phyloP scores from a whole-genome alignment of 2,329 filamentous ascomycete genomes.

The Colletotrichum camelliae region DNA sequence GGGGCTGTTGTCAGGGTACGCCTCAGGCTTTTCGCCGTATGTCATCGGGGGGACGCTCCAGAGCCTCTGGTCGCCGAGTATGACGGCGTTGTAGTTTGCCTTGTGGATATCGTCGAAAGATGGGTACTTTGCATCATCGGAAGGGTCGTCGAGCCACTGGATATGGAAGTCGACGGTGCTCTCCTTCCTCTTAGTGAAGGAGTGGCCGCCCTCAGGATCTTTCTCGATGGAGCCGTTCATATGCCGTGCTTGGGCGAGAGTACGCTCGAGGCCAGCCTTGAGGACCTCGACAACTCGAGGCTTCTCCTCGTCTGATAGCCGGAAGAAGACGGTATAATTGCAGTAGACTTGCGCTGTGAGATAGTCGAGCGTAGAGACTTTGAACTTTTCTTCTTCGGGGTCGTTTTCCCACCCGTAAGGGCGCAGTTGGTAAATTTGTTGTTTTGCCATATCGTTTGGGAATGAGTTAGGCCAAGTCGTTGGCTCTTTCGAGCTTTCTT shows the following conservation, averaged over 20 bases:
- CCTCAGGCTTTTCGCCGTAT: constrained; percentile 43
- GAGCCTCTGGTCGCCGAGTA: constrained; percentile 35
- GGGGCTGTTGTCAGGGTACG: constrained; percentile 37
- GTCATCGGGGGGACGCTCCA: constrained; percentile 43
- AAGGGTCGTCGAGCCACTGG: constrained; percentile 39
- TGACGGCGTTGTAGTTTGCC: constrained; percentile 34
- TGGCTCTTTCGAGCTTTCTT: background rate
- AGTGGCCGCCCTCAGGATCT: constrained; percentile 38
- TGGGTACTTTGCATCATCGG: background rate
- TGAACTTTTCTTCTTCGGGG: constrained; percentile 39
- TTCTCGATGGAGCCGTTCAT: constrained; percentile 44
- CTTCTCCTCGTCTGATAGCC: constrained; percentile 31
- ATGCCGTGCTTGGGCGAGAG: constrained; percentile 41
- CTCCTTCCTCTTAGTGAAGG: constrained; percentile 38
- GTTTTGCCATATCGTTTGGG: constrained; percentile 28
- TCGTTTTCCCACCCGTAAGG: constrained; percentile 41
- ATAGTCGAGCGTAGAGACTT: constrained; percentile 42
- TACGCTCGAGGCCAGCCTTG: constrained; percentile 39
- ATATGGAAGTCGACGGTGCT: constrained; percentile 39
- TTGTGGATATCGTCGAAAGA: constrained; percentile 43
- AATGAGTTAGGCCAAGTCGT: rapidly evolving
- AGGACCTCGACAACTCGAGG: constrained; percentile 27
- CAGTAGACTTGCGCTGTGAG: constrained; percentile 37
- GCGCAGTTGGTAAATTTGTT: constrained; percentile 32
- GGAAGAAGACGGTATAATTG: constrained; percentile 45